Percentiles rank a stretch among this genome's conserved stretches.
Evolutionary conservation across 768 basidiomycete species (phyloP).

Genomic region (Sutorius australiensis): DNA sequence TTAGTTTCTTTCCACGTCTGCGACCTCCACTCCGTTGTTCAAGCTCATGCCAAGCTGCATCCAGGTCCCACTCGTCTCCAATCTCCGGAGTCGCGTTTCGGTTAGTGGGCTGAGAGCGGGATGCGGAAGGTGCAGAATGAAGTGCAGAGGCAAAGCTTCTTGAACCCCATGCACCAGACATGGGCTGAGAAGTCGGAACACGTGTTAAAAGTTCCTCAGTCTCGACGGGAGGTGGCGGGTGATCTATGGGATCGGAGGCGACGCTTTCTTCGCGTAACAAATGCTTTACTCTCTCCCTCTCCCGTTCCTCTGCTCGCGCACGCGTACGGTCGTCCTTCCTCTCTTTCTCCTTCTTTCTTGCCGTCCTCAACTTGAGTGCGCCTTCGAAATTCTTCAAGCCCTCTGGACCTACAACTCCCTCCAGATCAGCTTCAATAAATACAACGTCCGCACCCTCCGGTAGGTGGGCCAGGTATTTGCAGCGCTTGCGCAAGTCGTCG

Average conservation of each 20-base stretch:
- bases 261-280: slow-evolving; percentile 20
- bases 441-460: slow-evolving; percentile 91
- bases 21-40: slow-evolving; percentile 56
- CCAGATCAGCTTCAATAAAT: slow-evolving; percentile 86
- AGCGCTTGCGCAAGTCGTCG: slow-evolving; percentile 90
- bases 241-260: slow-evolving; percentile 4
- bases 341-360: slow-evolving; percentile 75
- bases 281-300: slow-evolving; percentile 50
- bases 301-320: slow-evolving; percentile 70
- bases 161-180: slow-evolving; percentile 68
- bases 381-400: slow-evolving; percentile 81
- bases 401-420: slow-evolving; percentile 68
- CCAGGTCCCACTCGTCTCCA: slow-evolving; percentile 73
- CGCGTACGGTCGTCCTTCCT: slow-evolving; percentile 86
- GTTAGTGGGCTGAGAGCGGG: slow-evolving; percentile 41
- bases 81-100: slow-evolving; percentile 28
- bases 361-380: slow-evolving; percentile 69
- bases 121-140: slow-evolving; percentile 46
- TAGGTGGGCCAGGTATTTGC: slow-evolving; percentile 92
- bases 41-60: slow-evolving; percentile 77
- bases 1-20: slow-evolving; percentile 59
- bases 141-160: slow-evolving; percentile 81
- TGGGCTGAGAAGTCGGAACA: slow-evolving; percentile 9
- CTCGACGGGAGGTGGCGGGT: slow-evolving; percentile 7
- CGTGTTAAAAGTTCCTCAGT: slow-evolving; percentile 11